Evolutionary conservation across 352 stramenopile species (phyloP).

Genomic region (Aphanomyces stellatus): DNA sequence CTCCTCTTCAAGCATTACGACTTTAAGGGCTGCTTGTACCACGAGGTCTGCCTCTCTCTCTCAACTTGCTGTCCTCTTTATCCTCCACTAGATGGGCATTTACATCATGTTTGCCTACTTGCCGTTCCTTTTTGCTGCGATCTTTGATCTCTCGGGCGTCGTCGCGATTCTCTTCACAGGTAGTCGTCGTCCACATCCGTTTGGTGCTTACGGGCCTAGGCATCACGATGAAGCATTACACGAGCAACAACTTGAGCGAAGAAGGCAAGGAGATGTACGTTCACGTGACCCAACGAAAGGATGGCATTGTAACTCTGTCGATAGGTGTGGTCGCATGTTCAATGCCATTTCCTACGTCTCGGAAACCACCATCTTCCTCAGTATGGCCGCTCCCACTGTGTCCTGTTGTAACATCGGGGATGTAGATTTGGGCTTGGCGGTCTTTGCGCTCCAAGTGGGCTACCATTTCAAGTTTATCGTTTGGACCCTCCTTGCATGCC

Average conservation of each 20-base stretch:
- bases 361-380: conserved; percentile 72
- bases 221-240: conserved; percentile 36
- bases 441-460: conserved; percentile 42
- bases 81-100: conserved; percentile 21
- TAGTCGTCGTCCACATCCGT: conserved; percentile 39
- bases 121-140: conserved; percentile 26
- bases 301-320: background rate
- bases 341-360: conserved; percentile 48
- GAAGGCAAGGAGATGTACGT: conserved; percentile 28
- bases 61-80: background rate
- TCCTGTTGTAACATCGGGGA: background rate
- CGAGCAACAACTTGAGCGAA: conserved; percentile 29
- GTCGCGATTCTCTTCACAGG: conserved; percentile 75
- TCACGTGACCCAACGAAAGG: background rate
- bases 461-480: conserved; percentile 41
- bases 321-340: conserved; percentile 37
- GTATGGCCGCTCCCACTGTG: conserved; percentile 3
- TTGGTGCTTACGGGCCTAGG: conserved; percentile 66
- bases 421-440: conserved; percentile 55
- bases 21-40: conserved; percentile 41
- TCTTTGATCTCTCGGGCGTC: conserved; percentile 45
- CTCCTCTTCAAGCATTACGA: conserved; percentile 65
- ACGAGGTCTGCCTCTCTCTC: conserved; percentile 32
- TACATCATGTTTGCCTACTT: conserved; percentile 34
- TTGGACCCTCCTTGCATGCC: conserved; percentile 43